Base-by-base conservation (phyloP, 768 basidiomycete genomes). In the Agrocybe pediades region DNA sequence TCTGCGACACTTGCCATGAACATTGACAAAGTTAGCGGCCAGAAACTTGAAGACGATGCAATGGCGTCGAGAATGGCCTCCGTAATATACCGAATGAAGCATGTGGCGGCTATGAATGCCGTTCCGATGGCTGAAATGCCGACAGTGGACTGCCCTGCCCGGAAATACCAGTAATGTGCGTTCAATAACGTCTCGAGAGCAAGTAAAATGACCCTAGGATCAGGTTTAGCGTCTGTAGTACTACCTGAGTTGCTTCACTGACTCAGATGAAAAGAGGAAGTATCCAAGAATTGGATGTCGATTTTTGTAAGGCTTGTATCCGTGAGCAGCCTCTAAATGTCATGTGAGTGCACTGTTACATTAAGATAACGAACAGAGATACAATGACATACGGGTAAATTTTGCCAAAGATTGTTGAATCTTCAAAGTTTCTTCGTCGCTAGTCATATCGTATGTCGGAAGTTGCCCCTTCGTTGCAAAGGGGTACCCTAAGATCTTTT, bases 101-200 rank as follows among this genome's bases (percentile, higher is more conserved):
- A n/a, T 17, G 54, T 53, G 16, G 52, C 21, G 3, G 66, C 63
- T 0, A 67, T 19, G 17, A 71, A 51, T 8, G 52, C 24, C 1
- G 56, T 65, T 16, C 67, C 68, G 0, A 55, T 5, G n/a, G 62
- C 57, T 40, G 68, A 67, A 39, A 75, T 68, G 2, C 66, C 66
- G 9, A 63, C 65, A 1, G 68, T 73, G 0, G 71, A 66, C 1
- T 67, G 72, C 1, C 70, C 66, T 42, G 58, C 64, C 19, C 69
- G 65, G 0, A 68, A 68, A 46, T 61, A 73, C 74, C 73, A n/a
- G n/a, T n/a, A 75, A 40, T 64, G 55, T 24, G 63, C 39, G n/a
- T 60, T 46, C 5, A 71, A 54, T 23, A 63, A 2, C 9, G 41
- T 41, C 5, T 42, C 9, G 19, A 41, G 25, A 21, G 67, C 23